phyloP scores from a whole-genome alignment of 495 filamentous ascomycete species.

The Neurospora cerealis region DNA sequence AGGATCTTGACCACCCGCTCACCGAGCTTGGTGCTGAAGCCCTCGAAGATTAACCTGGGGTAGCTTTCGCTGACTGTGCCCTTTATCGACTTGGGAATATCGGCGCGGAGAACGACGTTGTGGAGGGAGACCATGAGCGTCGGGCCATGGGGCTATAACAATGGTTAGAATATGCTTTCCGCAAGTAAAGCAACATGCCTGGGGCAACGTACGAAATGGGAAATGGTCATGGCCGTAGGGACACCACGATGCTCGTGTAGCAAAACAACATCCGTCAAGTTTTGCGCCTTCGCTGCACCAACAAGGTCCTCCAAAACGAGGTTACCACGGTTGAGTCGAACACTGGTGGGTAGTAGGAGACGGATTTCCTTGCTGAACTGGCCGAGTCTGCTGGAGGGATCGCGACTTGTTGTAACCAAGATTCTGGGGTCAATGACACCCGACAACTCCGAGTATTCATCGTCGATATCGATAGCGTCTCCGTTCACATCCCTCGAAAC shows the following conservation, averaged over 20 bases:
- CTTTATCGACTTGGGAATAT: slow-evolving; percentile 77
- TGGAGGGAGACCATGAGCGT: slow-evolving; percentile 87
- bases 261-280: slow-evolving; percentile 75
- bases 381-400: slow-evolving; percentile 72
- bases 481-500: slow-evolving; percentile 56
- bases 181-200: background rate
- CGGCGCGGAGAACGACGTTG: slow-evolving; percentile 87
- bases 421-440: slow-evolving; percentile 31
- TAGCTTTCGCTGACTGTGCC: slow-evolving; percentile 93
- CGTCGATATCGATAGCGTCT: slow-evolving; percentile 72
- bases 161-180: background rate
- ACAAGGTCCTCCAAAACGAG: slow-evolving; percentile 79
- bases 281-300: slow-evolving; percentile 62
- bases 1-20: slow-evolving; percentile 78
- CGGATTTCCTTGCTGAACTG: slow-evolving; percentile 96
- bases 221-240: slow-evolving; percentile 78
- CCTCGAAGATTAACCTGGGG: slow-evolving; percentile 91
- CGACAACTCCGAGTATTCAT: slow-evolving; percentile 47
- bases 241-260: slow-evolving; percentile 92
- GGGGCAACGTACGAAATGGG: slow-evolving; percentile 52
- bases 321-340: slow-evolving; percentile 87
- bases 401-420: slow-evolving; percentile 85
- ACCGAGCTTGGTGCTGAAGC: slow-evolving; percentile 78
- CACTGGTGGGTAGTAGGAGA: slow-evolving; percentile 78
- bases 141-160: slow-evolving; percentile 76